Evolutionary conservation across 805 yeast species (phyloP).

Genomic region (Nakazawaea populi): DNA sequence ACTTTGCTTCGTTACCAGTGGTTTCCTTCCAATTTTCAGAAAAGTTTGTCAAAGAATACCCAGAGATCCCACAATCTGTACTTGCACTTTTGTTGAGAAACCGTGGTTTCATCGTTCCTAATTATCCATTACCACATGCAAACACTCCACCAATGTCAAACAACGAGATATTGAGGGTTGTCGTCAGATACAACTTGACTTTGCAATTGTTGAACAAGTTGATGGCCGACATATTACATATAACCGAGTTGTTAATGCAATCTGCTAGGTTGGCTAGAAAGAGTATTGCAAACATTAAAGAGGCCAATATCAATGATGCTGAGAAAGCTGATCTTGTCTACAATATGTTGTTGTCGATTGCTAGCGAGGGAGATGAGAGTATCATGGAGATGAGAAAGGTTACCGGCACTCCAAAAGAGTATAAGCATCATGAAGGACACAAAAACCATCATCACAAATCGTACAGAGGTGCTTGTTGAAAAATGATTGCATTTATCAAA

Average conservation of each 20-base stretch:
- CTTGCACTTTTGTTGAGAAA: constrained; percentile 67
- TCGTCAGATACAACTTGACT: constrained; percentile 66
- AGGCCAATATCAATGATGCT: constrained; percentile 11
- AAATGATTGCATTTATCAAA: neutral
- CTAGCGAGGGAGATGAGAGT: constrained; percentile 48
- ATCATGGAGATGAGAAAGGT: constrained; percentile 20
- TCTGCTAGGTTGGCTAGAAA: constrained; percentile 37
- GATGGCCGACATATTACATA: constrained; percentile 52
- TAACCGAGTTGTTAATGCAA: constrained; percentile 45
- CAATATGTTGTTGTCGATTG: constrained; percentile 45
- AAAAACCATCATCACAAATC: constrained; percentile 16
- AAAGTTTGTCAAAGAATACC: constrained; percentile 50
- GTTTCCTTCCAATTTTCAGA: constrained; percentile 77
- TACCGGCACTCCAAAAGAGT: neutral
- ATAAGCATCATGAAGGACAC: constrained; percentile 3
- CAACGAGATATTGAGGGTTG: constrained; percentile 77
- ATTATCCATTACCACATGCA: constrained; percentile 67
- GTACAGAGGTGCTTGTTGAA: constrained; percentile 26
- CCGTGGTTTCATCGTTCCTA: constrained; percentile 85
- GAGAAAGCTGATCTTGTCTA: constrained; percentile 31
- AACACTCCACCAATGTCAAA: constrained; percentile 34
- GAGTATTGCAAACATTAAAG: constrained; percentile 14
- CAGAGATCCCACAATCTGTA: constrained; percentile 78
- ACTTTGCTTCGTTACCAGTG: constrained; percentile 79
- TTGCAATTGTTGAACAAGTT: constrained; percentile 55